These are phyloP conservation scores for Penicillium subrubescens DNA, from an alignment of 495 filamentous ascomycete genomes.

Conservation along the genomic window DNA sequence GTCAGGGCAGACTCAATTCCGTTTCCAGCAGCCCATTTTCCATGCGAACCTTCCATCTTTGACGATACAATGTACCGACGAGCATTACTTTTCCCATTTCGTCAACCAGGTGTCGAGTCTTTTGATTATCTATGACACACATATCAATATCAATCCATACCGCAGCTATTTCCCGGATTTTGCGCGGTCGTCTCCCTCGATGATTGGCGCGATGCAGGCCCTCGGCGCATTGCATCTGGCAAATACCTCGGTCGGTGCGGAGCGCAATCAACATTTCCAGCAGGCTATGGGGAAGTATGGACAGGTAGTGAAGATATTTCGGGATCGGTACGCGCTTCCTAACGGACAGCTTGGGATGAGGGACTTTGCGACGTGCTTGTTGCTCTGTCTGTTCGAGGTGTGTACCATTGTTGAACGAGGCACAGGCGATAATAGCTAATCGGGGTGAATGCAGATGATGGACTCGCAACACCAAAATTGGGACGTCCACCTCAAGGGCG, in stretches of 20 bases:
- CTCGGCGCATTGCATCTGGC: conserved; percentile 46
- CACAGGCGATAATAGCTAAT: neutral
- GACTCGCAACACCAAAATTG: conserved; percentile 47
- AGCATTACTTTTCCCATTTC: conserved; percentile 43
- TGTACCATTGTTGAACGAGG: neutral
- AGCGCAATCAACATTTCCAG: conserved; percentile 42
- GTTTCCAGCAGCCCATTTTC: conserved; percentile 32
- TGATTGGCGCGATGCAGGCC: conserved; percentile 48
- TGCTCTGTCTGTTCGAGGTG: conserved; percentile 46
- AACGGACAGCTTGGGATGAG: conserved; percentile 33
- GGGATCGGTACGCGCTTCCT: conserved; percentile 32
- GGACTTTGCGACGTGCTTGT: conserved; percentile 44
- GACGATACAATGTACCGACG: conserved; percentile 32
- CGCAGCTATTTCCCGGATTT: conserved; percentile 41
- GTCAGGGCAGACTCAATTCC: conserved; percentile 18
- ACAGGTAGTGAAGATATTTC: conserved; percentile 40
- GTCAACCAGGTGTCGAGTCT: conserved; percentile 41
- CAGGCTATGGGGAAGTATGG: conserved; percentile 47
- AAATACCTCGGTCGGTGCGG: conserved; percentile 38
- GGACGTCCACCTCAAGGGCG: conserved; percentile 45
- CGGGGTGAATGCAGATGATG: conserved; percentile 41
- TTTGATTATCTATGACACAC: conserved; percentile 42
- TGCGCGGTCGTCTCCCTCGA: conserved; percentile 39
- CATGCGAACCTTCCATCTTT: conserved; percentile 23
- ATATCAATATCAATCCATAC: conserved; percentile 41